These are phyloP conservation scores for Lecanicillium sp. DNA, from an alignment of 2,329 filamentous ascomycete genomes.

Conservation along the genomic window DNA sequence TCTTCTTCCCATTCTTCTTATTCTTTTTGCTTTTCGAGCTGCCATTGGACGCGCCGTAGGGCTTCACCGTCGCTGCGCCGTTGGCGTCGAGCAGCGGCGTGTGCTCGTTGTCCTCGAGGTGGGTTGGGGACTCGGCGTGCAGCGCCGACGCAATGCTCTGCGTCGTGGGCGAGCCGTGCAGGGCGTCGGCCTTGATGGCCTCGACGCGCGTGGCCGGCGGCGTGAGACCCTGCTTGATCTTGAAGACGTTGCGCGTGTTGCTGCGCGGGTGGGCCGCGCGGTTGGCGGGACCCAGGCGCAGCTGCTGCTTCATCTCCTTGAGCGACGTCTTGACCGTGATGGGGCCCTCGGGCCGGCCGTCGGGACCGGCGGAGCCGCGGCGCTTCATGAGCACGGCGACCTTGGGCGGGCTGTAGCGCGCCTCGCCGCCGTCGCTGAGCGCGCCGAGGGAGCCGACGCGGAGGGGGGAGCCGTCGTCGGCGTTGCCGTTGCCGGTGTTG, in stretches of 20 bases:
- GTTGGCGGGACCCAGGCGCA: conserved; percentile 63
- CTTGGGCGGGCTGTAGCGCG: conserved; percentile 41
- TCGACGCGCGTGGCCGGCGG: conserved; percentile 16
- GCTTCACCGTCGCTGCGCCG: conserved; percentile 19
- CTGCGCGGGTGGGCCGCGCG: conserved; percentile 56
- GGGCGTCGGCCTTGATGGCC: conserved; percentile 14
- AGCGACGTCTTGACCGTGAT: conserved; percentile 55
- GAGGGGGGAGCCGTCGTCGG: conserved; percentile 29
- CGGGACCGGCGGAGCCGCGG: conserved; percentile 48
- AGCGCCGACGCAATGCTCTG: conserved; percentile 4
- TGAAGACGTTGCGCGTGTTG: conserved; percentile 57
- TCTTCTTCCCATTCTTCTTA: conserved; percentile 34
- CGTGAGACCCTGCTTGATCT: conserved; percentile 51
- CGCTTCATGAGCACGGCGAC: conserved; percentile 55
- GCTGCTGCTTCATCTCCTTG: conserved; percentile 56
- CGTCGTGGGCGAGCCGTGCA: background rate
- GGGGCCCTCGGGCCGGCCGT: conserved; percentile 42
- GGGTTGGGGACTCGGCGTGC: conserved; percentile 12
- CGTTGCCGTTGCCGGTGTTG: conserved; percentile 35
- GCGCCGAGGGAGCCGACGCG: conserved; percentile 31
- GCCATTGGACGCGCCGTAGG: conserved; percentile 10
- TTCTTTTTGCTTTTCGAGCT: conserved; percentile 15
- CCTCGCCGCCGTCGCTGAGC: conserved; percentile 32
- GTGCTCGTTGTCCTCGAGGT: conserved; percentile 20
- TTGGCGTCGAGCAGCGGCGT: conserved; percentile 26